Base-by-base conservation (phyloP, 2,329 filamentous ascomycete species). In the Aspergillus candidus region DNA sequence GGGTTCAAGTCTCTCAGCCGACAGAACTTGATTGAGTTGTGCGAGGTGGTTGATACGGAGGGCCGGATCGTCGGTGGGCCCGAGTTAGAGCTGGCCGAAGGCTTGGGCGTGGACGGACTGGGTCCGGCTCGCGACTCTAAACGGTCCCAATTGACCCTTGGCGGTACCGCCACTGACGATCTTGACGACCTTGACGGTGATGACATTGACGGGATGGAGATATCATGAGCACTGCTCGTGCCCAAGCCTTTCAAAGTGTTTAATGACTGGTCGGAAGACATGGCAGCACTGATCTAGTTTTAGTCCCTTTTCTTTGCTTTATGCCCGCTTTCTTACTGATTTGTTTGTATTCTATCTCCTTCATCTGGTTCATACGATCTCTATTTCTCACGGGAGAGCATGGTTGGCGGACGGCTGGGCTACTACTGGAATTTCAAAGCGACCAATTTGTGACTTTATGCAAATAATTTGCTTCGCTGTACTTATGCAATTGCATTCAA, bases 31-130 rank as follows among this genome's bases (percentile, higher is more conserved):
- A 85, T 97, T 44, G 91, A 96, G 60, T 77, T 98, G 8, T 94
- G 88, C 43, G 88, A 95, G 66, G 90, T 95, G 62, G 86, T 95
- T 35, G 89, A 96, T 65, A 85, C 83, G 57, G 93, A 97, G 60
- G 89, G 90, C n/a, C 79, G 91, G 18, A 84, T 98, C 6, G 77
- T 97, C 5, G 86, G 86, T 41, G 91, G 91, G 35, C 87, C 94
- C 50, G 89, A 96, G 63, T 72, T 94, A 11, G 82, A 83, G 51
- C 70, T 75, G 46, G 72, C 81, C 3, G 77, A 76, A 10, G 75
- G 73, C 5, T 63, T 79, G 18, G 74, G 72, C 22, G 69, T 71
- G 7, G 73, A 71, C n/a, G 65, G 67, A 44, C 63, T 70, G 49
- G 73, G 66, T 46, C 56, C 49, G 35, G 53, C 56, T 32, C 51